Evolutionary conservation across 192 early-diverging fungal species (phyloP), one percentile per base, ranked within the genome.

Genomic region (Entomortierella chlamydospora): DNA sequence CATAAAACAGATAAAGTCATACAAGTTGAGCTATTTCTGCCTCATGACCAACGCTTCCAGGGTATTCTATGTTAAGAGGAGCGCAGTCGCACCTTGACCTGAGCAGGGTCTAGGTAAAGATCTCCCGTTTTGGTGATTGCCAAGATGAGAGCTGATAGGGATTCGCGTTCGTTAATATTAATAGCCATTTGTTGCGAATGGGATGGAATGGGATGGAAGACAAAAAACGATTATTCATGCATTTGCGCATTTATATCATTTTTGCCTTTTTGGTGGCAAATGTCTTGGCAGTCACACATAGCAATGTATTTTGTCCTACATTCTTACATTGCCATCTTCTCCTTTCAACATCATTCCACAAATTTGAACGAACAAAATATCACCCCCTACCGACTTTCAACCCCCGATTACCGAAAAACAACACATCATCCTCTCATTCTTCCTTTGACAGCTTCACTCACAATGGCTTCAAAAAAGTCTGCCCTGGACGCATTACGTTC

Each of bases 401-500:
- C n/a, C n/a, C n/a, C n/a, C n/a, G n/a, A n/a, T n/a, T n/a, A n/a
- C n/a, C n/a, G n/a, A n/a, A n/a, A n/a, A 37, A 37, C 34, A 7
- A 37, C 34, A 37, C 10, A 30, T 55, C 15, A 26, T 31, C 31
- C 20, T 54, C 25, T 30, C n/a, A 3, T 42, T 34, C 30, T 37
- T 17, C 4, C 18, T 5, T 47, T 15, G 4, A 30, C 22, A 30
- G 23, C 18, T 18, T 2, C 12, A 34, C 26, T 50, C 25, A 41
- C n/a, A 39, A 79, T 79, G 74, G 62, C 62, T 1, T 26, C 68
- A 12, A 69, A 79, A 63, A 70, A 64, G 37, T 79, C 74, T 2
- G 74, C 77, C 57, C 52, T 88, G 51, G 85, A 88, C 30, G 57
- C 68, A 17, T 61, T 88, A 34, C 79, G 87, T 39, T 80, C 83